These are phyloP conservation scores for Escallonia herrerae DNA, from an alignment of 129 eudicot species.

Conservation along the genomic window DNA sequence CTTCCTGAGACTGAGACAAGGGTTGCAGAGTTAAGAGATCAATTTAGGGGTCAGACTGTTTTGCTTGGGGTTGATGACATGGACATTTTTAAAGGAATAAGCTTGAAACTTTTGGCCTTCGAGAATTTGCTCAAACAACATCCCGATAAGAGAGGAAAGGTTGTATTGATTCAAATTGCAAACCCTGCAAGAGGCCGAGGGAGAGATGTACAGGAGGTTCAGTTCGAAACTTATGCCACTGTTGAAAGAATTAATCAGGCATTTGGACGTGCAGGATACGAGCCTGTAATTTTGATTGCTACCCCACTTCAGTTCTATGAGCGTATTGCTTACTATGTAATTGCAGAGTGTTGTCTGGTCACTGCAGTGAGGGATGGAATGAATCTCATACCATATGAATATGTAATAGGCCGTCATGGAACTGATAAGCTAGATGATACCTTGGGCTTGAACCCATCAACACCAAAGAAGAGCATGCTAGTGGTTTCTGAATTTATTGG, in stretches of 20 bases:
- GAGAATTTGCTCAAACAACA: slow-evolving; percentile 75
- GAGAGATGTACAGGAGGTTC: slow-evolving; percentile 74
- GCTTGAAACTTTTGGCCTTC: slow-evolving; percentile 76
- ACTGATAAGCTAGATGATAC: slow-evolving; percentile 52
- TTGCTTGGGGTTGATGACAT: slow-evolving; percentile 94
- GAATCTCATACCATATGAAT: slow-evolving; percentile 86
- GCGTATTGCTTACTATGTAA: slow-evolving; percentile 72
- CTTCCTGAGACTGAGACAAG: slow-evolving; percentile 62
- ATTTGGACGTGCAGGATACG: slow-evolving; percentile 52
- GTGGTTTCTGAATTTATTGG: slow-evolving; percentile 90
- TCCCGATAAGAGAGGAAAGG: slow-evolving; percentile 78
- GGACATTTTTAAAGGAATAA: slow-evolving; percentile 92
- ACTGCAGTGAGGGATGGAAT: slow-evolving; percentile 92
- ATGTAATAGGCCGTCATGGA: slow-evolving; percentile 72
- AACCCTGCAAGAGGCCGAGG: slow-evolving; percentile 95
- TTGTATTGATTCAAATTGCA: slow-evolving; percentile 77
- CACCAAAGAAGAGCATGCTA: slow-evolving; percentile 81
- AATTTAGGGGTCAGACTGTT: slow-evolving; percentile 46
- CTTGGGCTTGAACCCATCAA: slow-evolving; percentile 41
- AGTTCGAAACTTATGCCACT: slow-evolving; percentile 63
- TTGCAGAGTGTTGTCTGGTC: slow-evolving; percentile 88
- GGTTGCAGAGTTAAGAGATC: slow-evolving; percentile 60
- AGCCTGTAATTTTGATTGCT: slow-evolving; percentile 73
- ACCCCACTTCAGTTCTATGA: slow-evolving; percentile 74
- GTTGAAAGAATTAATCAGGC: slow-evolving; percentile 51